Evolutionary conservation across 2,329 filamentous ascomycete genomes (phyloP).

Genomic region (Corynespora cassiicola): DNA sequence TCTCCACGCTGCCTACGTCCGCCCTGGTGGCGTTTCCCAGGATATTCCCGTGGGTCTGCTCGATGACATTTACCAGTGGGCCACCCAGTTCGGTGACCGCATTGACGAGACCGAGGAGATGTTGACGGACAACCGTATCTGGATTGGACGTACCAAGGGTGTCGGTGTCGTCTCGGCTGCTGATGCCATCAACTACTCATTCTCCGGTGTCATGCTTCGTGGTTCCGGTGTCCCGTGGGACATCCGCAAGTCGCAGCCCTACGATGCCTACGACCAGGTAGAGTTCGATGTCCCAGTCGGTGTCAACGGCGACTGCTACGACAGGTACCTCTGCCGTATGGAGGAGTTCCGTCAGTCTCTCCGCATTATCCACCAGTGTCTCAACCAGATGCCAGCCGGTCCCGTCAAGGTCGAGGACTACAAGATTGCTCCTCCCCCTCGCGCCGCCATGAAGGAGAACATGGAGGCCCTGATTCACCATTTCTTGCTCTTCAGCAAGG

Average conservation of each 20-base stretch:
- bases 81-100: slow-evolving; percentile 96
- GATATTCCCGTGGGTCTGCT: slow-evolving; percentile 92
- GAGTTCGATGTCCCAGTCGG: slow-evolving; percentile 98
- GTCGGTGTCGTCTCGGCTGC: slow-evolving; percentile 89
- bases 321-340: slow-evolving; percentile 98
- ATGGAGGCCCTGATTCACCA: slow-evolving; percentile 99
- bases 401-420: slow-evolving; percentile 97
- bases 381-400: slow-evolving; percentile 98
- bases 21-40: slow-evolving; percentile 94
- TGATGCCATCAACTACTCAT: slow-evolving; percentile 96
- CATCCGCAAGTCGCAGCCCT: slow-evolving; percentile 93
- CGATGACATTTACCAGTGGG: slow-evolving; percentile 99
- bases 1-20: slow-evolving; percentile 95
- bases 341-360: slow-evolving; percentile 99
- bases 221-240: slow-evolving; percentile 97
- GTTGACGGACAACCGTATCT: slow-evolving; percentile 98
- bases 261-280: slow-evolving; percentile 96
- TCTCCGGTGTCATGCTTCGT: slow-evolving; percentile 96
- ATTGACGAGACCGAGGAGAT: slow-evolving; percentile 99
- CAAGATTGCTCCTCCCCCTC: slow-evolving; percentile 96
- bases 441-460: slow-evolving; percentile 99
- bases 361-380: slow-evolving; percentile 96
- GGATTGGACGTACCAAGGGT: slow-evolving; percentile 91
- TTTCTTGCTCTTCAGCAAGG: slow-evolving; percentile 98
- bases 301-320: slow-evolving; percentile 97